Percentiles rank a stretch among this genome's conserved stretches.
phyloP scores from a whole-genome alignment of 129 eudicot species.

The Flaveria robusta region DNA sequence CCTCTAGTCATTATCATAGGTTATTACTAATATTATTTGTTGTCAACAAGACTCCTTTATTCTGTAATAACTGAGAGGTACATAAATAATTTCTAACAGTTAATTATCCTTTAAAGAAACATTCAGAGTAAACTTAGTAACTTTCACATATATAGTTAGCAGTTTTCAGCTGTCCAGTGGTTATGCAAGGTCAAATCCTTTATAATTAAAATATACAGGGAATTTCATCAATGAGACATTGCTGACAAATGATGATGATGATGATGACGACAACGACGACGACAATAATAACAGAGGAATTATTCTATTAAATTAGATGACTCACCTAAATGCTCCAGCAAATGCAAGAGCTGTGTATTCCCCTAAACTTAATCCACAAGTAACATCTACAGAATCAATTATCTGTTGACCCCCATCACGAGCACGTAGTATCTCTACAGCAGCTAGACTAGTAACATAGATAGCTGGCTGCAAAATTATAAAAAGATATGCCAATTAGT shows the following conservation, averaged over 20 bases:
- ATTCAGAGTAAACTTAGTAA: background rate
- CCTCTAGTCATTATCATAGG: background rate
- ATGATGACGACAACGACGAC: background rate
- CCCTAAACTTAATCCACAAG: conserved; percentile 96
- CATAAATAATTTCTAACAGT: background rate
- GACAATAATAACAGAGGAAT: background rate
- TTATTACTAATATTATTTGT: too few species aligned
- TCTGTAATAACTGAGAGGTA: background rate
- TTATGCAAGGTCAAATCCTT: background rate
- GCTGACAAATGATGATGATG: conserved; percentile 2
- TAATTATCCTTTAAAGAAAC: conserved; percentile 10
- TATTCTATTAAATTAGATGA: conserved; percentile 2
- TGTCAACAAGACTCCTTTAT: background rate
- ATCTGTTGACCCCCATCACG: conserved; percentile 97
- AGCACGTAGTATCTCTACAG: conserved; percentile 86
- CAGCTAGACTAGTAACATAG: conserved; percentile 91
- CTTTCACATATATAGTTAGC: background rate
- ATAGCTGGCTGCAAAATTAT: conserved; percentile 79
- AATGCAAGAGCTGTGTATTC: conserved; percentile 98
- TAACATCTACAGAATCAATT: conserved; percentile 91
- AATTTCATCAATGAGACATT: background rate
- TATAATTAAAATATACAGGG: background rate
- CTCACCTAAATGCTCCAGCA: conserved; percentile 91
- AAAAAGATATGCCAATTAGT: background rate
- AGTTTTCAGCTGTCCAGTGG: conserved; percentile 14